Evolutionary conservation across 1,284 basidiomycete species (phyloP).

Genomic region (Ustilago hordei): DNA sequence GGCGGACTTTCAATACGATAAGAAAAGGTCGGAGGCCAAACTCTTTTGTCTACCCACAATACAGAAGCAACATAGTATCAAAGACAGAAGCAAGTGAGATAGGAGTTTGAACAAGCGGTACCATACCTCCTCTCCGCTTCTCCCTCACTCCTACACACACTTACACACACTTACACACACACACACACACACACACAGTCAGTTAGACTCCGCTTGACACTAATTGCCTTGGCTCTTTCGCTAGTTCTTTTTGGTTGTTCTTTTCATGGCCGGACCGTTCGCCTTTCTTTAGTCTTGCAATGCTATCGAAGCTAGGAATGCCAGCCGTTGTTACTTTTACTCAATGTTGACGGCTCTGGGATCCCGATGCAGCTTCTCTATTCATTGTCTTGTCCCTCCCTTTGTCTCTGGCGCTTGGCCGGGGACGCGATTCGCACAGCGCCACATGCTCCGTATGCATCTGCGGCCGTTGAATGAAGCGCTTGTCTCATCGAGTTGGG

Average conservation of each 20-base stretch:
- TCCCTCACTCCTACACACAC: not conserved
- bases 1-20: conserved; percentile 15
- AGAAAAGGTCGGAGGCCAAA: conserved; percentile 15
- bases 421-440: not conserved
- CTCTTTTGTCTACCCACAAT: not conserved
- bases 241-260: not conserved
- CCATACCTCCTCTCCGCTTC: not conserved
- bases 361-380: not conserved
- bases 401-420: not conserved
- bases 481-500: conserved; percentile 16
- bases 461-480: not conserved
- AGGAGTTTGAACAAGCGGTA: conserved; percentile 9
- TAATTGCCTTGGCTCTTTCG: not conserved
- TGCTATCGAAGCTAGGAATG: not conserved
- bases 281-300: no score
- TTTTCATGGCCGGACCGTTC: not conserved
- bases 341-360: not conserved
- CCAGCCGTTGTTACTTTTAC: not conserved
- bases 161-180: no score
- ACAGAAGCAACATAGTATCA: not conserved
- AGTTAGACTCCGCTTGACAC: not conserved
- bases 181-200: no score
- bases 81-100: not conserved
- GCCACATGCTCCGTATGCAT: not conserved
- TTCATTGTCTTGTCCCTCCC: not conserved